Base-by-base conservation (phyloP, 495 filamentous ascomycete genomes). In the Neurospora sp. region DNA sequence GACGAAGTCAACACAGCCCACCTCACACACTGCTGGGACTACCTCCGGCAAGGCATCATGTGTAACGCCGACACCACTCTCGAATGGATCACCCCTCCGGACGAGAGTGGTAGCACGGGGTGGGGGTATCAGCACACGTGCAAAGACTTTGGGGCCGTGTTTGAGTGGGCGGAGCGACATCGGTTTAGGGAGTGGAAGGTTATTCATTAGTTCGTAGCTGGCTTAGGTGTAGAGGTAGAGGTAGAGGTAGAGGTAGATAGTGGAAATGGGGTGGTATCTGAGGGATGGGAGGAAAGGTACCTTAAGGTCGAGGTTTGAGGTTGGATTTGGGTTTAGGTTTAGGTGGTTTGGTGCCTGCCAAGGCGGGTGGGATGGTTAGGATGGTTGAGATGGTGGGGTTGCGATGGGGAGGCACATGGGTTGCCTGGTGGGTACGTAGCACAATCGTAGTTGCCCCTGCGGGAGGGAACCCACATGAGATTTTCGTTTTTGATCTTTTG, bases 1-100 rank as follows among this genome's bases (percentile, higher is more conserved):
- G 70, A 71, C 28, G 40, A 71, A 13, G 5, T 71, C 40, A 71
- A 71, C 70, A 45, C 43, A 6, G 8, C 70, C 0, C 75, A 39
- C 82, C 79, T 76, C 28, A 54, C 34, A 2, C 76, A 78, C 69
- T 78, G 76, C 71, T 59, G 75, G 28, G 76, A 78, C 54, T 73
- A 77, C 15, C 66, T 78, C 9, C 69, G 75, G 8, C 76, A 78
- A 13, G 71, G 54, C 6, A 71, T 78, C 59, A 72, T 74, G 74
- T 78, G 76, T 28, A 39, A 48, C 5, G 71, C 71, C 31, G 73
- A 74, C 72, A 72, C 73, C 42, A 74, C 73, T 11, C 70, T 74
- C 13, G 73, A 74, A 43, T 74, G 73, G 73, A 28, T 74, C 70
- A n/a, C n/a, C 3, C 15, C 11, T 10, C 38, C 39, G 1, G 70